phyloP scores from a whole-genome alignment of 1,284 basidiomycete genomes.

The Naganishia sp. region DNA sequence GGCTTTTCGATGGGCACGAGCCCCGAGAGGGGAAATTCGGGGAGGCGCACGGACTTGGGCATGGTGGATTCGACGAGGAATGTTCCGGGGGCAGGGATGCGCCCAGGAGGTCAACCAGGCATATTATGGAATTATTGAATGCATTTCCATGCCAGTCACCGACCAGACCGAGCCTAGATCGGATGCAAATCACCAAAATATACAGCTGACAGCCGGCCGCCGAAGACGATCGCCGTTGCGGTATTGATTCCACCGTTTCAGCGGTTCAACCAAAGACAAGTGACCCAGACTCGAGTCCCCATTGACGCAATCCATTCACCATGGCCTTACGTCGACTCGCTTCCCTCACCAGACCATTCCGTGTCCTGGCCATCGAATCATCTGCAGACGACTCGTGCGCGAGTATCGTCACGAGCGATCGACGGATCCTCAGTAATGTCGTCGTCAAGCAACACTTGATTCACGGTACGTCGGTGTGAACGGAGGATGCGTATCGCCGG shows the following conservation, averaged over 20 bases:
- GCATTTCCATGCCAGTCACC: too few species aligned
- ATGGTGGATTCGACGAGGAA: conserved; percentile 36
- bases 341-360: conserved; percentile 38
- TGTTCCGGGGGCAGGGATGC: too few species aligned
- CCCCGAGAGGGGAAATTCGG: conserved; percentile 51
- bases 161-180: neutral
- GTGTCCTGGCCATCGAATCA: conserved; percentile 72
- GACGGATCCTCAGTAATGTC: conserved; percentile 73
- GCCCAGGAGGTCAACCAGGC: too few species aligned
- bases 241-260: neutral
- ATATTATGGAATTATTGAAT: too few species aligned
- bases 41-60: conserved; percentile 48
- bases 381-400: conserved; percentile 90
- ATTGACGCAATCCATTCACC: neutral
- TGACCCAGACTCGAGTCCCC: too few species aligned
- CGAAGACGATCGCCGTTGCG: neutral
- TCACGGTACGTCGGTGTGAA: conserved; percentile 37
- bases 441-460: conserved; percentile 72
- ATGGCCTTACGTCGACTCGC: conserved; percentile 17
- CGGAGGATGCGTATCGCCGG: neutral
- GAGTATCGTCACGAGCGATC: conserved; percentile 70
- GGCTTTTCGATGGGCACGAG: conserved; percentile 55
- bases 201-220: neutral
- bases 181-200: conserved; percentile 4
- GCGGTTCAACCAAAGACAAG: neutral